Evolutionary conservation across 2,329 filamentous ascomycete species (phyloP), one percentile per base, ranked within the genome.

Genomic region (Camillea tinctor): DNA sequence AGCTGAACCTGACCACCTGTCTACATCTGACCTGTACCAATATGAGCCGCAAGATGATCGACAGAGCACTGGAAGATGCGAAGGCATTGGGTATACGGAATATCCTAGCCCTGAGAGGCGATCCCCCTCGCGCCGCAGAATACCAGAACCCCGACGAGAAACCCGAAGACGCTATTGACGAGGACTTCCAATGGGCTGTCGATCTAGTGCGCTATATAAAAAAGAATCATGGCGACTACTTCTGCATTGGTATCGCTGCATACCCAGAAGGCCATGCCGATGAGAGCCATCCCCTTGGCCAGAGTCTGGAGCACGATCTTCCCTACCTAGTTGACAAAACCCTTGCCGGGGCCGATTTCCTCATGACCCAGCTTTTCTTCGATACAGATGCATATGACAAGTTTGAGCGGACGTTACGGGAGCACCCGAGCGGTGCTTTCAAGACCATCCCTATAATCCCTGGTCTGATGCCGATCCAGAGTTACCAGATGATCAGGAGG

Each of bases 341-440:
- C 0, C 82, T 89, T 68, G 95, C 95, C 3, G 95, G 95, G 1
- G 95, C 93, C 55, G 93, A 98, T 77, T 99, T 99, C 72, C 90
- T 99, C 76, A 97, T 99, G 92, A 98, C 95, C 0, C 95, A 99
- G 75, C 83, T 99, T 8, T 98, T 97, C 76, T 99, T 97, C 75
- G 93, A 98, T 72, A 84, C 93, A 22, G 82, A 90, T 3, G 91
- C 91, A 19, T 99, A 96, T 73, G 84, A 88, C 58, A 80, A 80
- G 36, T 98, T 96, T 71, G 94, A 98, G 77, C 83, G 80, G 65
- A 85, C 82, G 55, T 75, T 99, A 66, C 82, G 93, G 61, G 85
- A 88, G 56, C 92, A 99, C 71, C 86, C 91, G 53, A 96, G 91
- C 70, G 92, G 92, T 3, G 84, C 85, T 2, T 97, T 99, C 78